Conservation (phyloP, 2,329 filamentous ascomycete species). For the Colletotrichum sp. region DNA sequence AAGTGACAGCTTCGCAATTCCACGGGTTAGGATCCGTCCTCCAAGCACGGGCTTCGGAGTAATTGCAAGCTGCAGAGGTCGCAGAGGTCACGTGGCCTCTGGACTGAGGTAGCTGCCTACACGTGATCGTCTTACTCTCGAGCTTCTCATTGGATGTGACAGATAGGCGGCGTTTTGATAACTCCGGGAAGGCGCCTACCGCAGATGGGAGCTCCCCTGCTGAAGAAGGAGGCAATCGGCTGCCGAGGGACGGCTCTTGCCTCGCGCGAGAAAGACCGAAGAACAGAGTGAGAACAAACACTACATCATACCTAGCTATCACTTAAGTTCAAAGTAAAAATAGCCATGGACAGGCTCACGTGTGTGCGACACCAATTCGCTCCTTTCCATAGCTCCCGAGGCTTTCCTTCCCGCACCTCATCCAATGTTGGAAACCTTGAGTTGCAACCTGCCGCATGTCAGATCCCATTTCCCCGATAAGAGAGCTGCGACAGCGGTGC, state of each 20-base stretch:
- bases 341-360: background rate
- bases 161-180: background rate
- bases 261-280: background rate
- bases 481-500: background rate
- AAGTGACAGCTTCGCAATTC: constrained; percentile 18
- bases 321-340: background rate
- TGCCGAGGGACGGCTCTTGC: background rate
- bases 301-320: background rate
- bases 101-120: background rate
- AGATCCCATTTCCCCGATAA: background rate
- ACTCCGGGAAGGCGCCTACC: background rate
- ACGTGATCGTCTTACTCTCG: background rate
- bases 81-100: background rate
- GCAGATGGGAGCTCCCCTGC: background rate
- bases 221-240: background rate
- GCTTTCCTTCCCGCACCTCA: background rate
- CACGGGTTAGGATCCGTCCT: background rate
- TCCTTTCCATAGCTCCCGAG: background rate
- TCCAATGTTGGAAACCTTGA: background rate
- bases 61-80: background rate
- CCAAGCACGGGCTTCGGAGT: background rate
- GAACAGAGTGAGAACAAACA: background rate
- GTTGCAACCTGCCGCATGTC: constrained; percentile 14
- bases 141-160: background rate
- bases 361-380: background rate